A percentile compares a stretch with the other conserved stretches of the same genome.
Evolutionary conservation across 805 yeast species (phyloP).

Genomic region (Cyberlindnera subsufficiens): DNA sequence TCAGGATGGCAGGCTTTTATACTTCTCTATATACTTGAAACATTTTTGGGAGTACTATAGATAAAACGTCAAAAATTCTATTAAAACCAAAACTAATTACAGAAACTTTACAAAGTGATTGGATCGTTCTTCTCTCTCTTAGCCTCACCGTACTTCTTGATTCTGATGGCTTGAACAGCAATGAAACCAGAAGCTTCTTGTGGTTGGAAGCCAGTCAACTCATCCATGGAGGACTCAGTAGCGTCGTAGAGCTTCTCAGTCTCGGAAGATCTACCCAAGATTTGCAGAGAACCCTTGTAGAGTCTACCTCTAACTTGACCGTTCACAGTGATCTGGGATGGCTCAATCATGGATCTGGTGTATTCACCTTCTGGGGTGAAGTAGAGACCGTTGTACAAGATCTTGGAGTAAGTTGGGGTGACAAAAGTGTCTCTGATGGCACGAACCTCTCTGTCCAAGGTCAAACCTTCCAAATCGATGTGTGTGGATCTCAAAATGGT

Average conservation of each 20-base stretch:
- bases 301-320: constrained; percentile 92
- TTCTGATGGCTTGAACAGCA: constrained; percentile 96
- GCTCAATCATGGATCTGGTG: constrained; percentile 87
- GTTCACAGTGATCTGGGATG: constrained; percentile 92
- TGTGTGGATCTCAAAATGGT: constrained; percentile 91
- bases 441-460: constrained; percentile 96
- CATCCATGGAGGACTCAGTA: constrained; percentile 98
- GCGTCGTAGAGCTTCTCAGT: constrained; percentile 97
- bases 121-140: constrained; percentile 72
- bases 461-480: constrained; percentile 94
- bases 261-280: constrained; percentile 90
- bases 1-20: too few relatives aligned
- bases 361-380: constrained; percentile 98
- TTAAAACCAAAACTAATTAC: neutral
- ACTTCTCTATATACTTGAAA: too few relatives aligned
- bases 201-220: constrained; percentile 95
- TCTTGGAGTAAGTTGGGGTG: constrained; percentile 83
- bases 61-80: too few relatives aligned
- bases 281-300: constrained; percentile 82
- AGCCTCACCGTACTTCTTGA: constrained; percentile 95
- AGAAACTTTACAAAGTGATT: constrained; percentile 27
- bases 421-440: constrained; percentile 95
- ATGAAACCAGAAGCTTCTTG: constrained; percentile 96
- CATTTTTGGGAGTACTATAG: too few relatives aligned
- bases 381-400: constrained; percentile 95